Base-by-base conservation (phyloP, 1,139 yeast genomes). In the Candida pseudoviswanathii region DNA sequence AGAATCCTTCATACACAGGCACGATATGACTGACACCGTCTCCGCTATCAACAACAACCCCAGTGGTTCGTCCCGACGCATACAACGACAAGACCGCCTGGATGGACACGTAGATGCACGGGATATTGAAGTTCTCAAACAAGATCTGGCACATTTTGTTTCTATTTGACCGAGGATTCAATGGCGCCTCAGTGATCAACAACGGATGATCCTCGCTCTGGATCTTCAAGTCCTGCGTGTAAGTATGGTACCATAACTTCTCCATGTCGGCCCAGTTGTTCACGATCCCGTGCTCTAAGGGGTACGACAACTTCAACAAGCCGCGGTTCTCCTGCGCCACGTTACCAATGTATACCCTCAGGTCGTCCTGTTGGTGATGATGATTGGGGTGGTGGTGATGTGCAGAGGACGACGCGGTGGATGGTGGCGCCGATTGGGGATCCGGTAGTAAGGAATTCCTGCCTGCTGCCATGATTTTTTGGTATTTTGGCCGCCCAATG, bases 11-110 rank as follows among this genome's bases (percentile, higher is more conserved):
- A 65, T 81, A 92, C 0, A 94, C 90, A 0, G 98, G 97, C 0
- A 90, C 96, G 6, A 89, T 78, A 62, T 89, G 94, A 42, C 88
- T 81, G 25, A 90, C 96, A 3, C 97, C 97, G 63, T 92, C 98
- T 3, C 98, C 98, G 37, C 88, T 81, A 64, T 92, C 97, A 10
- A 92, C 66, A 8, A 90, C 96, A 38, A 89, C 81, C 0, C 98
- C 98, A 0, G 96, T 91, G 2, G 97, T 92, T 57, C 91, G 73
- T 0, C 98, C 98, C 2, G 89, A 81, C 0, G 97, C 92, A 68
- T 92, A 92, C 33, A 92, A 71, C 2, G 97, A 81, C 47, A 92
- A 71, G 10, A 91, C 92, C 0, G 96, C 95, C 58, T 91, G 97
- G 43, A 89, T 79, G 2, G 91, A 82, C 16, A 90, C 71, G 63